These are phyloP conservation scores for Graphiopsis chlorocephala DNA, from an alignment of 2,329 filamentous ascomycete genomes.

Conservation along the genomic window DNA sequence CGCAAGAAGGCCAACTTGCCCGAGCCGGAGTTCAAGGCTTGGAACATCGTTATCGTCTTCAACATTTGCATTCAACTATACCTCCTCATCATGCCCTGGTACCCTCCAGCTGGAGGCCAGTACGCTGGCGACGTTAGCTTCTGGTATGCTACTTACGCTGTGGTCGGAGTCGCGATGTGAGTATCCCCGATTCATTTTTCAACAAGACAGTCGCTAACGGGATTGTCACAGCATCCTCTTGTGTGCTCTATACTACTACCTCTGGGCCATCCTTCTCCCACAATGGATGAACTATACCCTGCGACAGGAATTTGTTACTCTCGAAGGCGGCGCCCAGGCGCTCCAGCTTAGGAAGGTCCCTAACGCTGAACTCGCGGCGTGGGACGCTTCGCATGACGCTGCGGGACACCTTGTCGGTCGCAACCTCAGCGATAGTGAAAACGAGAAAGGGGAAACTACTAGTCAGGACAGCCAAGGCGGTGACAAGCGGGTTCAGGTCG, in stretches of 20 bases:
- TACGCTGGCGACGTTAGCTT: slow-evolving; percentile 66
- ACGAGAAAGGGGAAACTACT: neutral
- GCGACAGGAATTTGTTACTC: slow-evolving; percentile 52
- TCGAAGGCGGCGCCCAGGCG: slow-evolving; percentile 49
- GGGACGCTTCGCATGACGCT: slow-evolving; percentile 59
- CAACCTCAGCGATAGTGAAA: neutral
- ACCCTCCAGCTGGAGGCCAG: slow-evolving; percentile 59
- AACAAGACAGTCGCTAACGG: neutral
- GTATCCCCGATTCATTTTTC: slow-evolving; percentile 23
- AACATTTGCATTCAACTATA: slow-evolving; percentile 60
- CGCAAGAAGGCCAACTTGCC: slow-evolving; percentile 52
- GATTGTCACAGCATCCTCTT: slow-evolving; percentile 42
- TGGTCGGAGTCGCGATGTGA: slow-evolving; percentile 63
- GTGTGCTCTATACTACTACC: slow-evolving; percentile 57
- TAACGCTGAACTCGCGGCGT: slow-evolving; percentile 47
- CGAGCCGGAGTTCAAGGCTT: slow-evolving; percentile 55
- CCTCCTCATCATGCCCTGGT: slow-evolving; percentile 70
- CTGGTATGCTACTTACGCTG: slow-evolving; percentile 69
- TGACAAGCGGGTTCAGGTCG: neutral
- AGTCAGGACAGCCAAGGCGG: neutral
- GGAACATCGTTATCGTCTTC: slow-evolving; percentile 58
- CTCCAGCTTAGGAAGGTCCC: slow-evolving; percentile 57
- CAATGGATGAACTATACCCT: slow-evolving; percentile 52
- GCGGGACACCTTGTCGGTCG: slow-evolving; percentile 18
- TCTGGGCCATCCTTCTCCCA: slow-evolving; percentile 59